Evolutionary conservation across 345 rosid genomes (phyloP).

Genomic region (Rhizophora apiculata): DNA sequence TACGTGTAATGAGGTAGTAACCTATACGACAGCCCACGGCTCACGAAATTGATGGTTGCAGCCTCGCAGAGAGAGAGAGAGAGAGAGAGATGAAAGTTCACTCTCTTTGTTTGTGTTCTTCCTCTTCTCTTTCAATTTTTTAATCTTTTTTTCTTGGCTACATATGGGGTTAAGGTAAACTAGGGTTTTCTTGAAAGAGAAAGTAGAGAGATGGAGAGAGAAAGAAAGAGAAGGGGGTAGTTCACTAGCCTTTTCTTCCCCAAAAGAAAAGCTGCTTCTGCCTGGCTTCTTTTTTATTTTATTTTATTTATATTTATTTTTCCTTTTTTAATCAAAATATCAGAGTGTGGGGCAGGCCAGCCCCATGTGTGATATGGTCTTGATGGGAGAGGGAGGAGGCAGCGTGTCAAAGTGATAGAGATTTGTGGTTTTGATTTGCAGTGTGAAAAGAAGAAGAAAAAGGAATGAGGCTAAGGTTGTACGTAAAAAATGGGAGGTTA

Average conservation of each 20-base stretch:
- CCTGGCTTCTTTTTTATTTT: slow-evolving; percentile 15
- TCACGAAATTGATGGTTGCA: slow-evolving; percentile 27
- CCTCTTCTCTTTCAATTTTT: background rate
- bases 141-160: background rate
- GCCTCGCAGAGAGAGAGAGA: background rate
- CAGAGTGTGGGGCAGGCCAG: slow-evolving; percentile 16
- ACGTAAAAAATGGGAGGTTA: background rate
- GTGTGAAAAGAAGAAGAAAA: slow-evolving; percentile 30
- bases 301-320: background rate
- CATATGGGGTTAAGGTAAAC: slow-evolving; percentile 7
- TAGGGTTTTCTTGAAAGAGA: slow-evolving; percentile 28
- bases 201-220: background rate
- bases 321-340: slow-evolving; percentile 13
- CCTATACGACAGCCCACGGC: slow-evolving; percentile 19
- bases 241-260: slow-evolving; percentile 10
- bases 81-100: slow-evolving; percentile 3
- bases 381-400: background rate
- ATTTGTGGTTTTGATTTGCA: slow-evolving; percentile 27
- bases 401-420: slow-evolving; percentile 29
- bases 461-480: background rate
- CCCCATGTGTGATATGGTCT: background rate
- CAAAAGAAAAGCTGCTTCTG: slow-evolving; percentile 18
- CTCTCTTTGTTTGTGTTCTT: background rate
- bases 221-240: background rate
- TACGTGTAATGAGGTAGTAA: slow-evolving; percentile 14